Conservation (phyloP, 192 early-diverging fungal species). For the Phlyctochytrium planicorne region DNA sequence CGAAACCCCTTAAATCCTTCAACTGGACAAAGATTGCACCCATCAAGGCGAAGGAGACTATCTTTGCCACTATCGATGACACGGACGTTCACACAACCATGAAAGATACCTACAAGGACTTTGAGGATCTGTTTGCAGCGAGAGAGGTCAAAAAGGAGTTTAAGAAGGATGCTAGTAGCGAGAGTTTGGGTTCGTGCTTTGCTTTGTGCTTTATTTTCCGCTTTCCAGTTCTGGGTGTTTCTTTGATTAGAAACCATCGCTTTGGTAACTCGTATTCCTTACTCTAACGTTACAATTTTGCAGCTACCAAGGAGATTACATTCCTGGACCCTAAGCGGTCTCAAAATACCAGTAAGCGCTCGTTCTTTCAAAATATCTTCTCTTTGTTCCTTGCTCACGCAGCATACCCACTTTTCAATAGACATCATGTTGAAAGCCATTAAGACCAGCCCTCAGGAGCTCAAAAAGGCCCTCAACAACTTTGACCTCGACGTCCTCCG, state of each 20-base stretch:
- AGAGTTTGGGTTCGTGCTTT: conserved; percentile 28
- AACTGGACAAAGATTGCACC: conserved; percentile 59
- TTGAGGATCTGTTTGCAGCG: conserved; percentile 53
- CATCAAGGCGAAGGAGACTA: conserved; percentile 44
- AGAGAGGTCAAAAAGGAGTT: conserved; percentile 36
- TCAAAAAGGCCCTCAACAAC: conserved; percentile 36
- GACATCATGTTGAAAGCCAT: conserved; percentile 49
- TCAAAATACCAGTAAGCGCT: conserved; percentile 37
- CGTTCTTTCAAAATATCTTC: not conserved
- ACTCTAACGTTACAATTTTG: no score
- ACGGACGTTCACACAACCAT: conserved; percentile 35
- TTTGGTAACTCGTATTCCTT: no score
- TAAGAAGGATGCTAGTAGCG: conserved; percentile 23
- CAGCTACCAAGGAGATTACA: no score
- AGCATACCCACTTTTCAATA: conserved; percentile 12
- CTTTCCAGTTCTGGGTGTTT: not conserved
- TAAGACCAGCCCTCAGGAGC: conserved; percentile 39
- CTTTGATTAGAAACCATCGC: conserved; percentile 41
- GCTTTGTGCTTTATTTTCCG: no score
- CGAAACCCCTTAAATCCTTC: conserved; percentile 55
- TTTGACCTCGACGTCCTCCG: conserved; percentile 34
- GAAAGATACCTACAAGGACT: conserved; percentile 42
- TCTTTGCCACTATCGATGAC: conserved; percentile 49
- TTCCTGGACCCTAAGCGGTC: conserved; percentile 51
- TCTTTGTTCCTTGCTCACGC: not conserved